These are phyloP conservation scores for Trichoderma sp. DNA, from an alignment of 2,329 filamentous ascomycete genomes.

Conservation along the genomic window DNA sequence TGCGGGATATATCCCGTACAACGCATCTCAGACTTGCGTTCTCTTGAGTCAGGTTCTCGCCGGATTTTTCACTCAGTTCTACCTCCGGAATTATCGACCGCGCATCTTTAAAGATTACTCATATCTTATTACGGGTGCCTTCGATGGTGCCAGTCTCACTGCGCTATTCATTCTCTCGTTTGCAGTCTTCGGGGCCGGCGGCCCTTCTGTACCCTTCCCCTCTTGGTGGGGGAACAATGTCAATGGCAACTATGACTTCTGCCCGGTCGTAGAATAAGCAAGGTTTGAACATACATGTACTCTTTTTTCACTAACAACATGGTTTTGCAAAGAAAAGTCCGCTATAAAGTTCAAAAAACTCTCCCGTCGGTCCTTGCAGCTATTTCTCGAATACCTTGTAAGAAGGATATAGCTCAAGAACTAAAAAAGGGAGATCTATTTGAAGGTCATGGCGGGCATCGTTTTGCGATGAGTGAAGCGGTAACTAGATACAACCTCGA, in stretches of 20 bases:
- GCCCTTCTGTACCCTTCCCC: constrained; percentile 50
- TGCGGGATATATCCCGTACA: constrained; percentile 59
- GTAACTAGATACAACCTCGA: neutral
- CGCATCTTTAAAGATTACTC: constrained; percentile 58
- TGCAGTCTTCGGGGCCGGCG: constrained; percentile 58
- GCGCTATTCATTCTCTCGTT: constrained; percentile 59
- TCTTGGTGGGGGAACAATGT: constrained; percentile 60
- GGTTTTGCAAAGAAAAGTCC: neutral
- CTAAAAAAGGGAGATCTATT: neutral
- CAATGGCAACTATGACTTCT: constrained; percentile 53
- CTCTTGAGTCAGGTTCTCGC: constrained; percentile 50
- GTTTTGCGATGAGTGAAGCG: neutral
- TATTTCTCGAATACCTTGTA: constrained; percentile 2
- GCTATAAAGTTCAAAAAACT: neutral
- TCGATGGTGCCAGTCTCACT: constrained; percentile 54
- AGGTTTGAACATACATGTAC: neutral
- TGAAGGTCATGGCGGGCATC: neutral
- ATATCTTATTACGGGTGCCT: constrained; percentile 57
- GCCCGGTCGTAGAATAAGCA: constrained; percentile 44
- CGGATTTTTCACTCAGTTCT: constrained; percentile 56
- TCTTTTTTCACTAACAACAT: neutral
- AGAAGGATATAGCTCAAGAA: constrained; percentile 11
- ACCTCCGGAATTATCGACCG: constrained; percentile 56
- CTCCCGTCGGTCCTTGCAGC: neutral
- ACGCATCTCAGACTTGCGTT: constrained; percentile 59